phyloP scores from a whole-genome alignment of 202 grass and related monocot species.

The Alloteropsis angusta region DNA sequence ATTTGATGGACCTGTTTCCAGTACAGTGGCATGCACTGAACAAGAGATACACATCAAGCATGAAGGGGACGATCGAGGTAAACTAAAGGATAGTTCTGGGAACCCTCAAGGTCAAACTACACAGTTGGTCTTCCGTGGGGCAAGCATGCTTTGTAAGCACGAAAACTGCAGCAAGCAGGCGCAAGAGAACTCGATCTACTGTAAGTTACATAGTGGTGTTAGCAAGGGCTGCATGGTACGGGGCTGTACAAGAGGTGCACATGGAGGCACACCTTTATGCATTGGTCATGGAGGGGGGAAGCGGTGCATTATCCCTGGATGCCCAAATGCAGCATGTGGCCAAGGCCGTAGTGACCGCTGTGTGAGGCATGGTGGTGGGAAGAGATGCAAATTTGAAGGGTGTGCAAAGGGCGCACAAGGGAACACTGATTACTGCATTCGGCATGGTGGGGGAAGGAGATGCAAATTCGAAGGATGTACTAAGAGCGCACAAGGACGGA shows the following conservation, averaged over 20 bases:
- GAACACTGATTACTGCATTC: slow-evolving; percentile 44
- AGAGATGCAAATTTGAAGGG: slow-evolving; percentile 52
- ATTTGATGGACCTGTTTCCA: slow-evolving; percentile 36
- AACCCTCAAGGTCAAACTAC: not conserved
- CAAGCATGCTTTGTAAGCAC: slow-evolving; percentile 20
- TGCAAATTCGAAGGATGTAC: slow-evolving; percentile 47
- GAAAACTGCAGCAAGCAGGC: slow-evolving; percentile 32
- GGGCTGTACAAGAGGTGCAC: slow-evolving; percentile 34
- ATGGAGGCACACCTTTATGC: slow-evolving; percentile 49
- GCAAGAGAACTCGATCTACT: slow-evolving; percentile 26
- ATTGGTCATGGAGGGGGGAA: slow-evolving; percentile 56
- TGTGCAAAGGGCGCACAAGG: slow-evolving; percentile 53
- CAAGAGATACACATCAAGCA: slow-evolving; percentile 26
- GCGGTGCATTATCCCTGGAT: slow-evolving; percentile 32
- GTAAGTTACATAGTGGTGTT: slow-evolving; percentile 35
- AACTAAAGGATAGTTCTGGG: slow-evolving; percentile 32
- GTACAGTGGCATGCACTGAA: slow-evolving; percentile 35
- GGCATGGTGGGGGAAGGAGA: slow-evolving; percentile 44
- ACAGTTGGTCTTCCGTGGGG: slow-evolving; percentile 16
- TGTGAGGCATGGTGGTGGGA: slow-evolving; percentile 67
- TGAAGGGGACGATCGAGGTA: slow-evolving; percentile 21
- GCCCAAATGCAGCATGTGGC: slow-evolving; percentile 46
- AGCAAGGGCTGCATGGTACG: slow-evolving; percentile 39
- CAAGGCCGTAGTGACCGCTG: slow-evolving; percentile 50
- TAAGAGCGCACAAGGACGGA: slow-evolving; percentile 47